Percentiles rank a stretch among this genome's conserved stretches.
Evolutionary conservation across 495 filamentous ascomycete species (phyloP).

Genomic region (Aspergillus leporis): DNA sequence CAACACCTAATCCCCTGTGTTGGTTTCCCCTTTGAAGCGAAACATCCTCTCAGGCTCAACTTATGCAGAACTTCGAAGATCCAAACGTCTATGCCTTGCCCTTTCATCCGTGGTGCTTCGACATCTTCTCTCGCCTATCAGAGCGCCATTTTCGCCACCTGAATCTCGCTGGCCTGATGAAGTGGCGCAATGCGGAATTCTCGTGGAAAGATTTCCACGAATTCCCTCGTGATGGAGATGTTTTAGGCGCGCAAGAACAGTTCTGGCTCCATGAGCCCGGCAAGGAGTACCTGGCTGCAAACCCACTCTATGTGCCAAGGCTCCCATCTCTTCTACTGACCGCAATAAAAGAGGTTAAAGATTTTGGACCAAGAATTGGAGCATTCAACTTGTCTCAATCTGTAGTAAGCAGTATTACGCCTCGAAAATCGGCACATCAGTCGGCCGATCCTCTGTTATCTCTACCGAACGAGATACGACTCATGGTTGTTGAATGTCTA

Average conservation of each 20-base stretch:
- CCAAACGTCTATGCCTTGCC: slow-evolving; percentile 25
- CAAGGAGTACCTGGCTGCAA: slow-evolving; percentile 29
- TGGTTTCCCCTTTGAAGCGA: no score
- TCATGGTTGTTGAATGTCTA: slow-evolving; percentile 19
- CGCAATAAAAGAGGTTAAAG: slow-evolving; percentile 8
- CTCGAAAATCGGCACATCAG: not conserved
- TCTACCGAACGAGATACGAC: slow-evolving; percentile 27
- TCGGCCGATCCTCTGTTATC: slow-evolving; percentile 17
- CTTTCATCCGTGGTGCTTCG: slow-evolving; percentile 39
- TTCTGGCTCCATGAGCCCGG: slow-evolving; percentile 23
- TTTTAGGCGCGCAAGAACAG: slow-evolving; percentile 13
- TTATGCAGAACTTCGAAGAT: not conserved
- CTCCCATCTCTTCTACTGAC: slow-evolving; percentile 11
- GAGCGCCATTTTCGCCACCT: slow-evolving; percentile 18
- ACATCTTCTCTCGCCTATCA: slow-evolving; percentile 30
- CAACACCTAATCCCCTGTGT: no score
- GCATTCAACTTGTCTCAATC: not conserved
- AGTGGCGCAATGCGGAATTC: slow-evolving; percentile 25
- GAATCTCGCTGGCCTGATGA: slow-evolving; percentile 22
- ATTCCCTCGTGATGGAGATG: slow-evolving; percentile 17
- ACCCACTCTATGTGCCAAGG: slow-evolving; percentile 27
- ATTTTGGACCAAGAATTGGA: not conserved
- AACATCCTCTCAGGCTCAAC: not conserved
- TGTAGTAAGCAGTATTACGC: not conserved
- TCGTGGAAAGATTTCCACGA: slow-evolving; percentile 4